phyloP scores from a whole-genome alignment of 1,284 basidiomycete genomes.

The Ceratobasidium sp. region DNA sequence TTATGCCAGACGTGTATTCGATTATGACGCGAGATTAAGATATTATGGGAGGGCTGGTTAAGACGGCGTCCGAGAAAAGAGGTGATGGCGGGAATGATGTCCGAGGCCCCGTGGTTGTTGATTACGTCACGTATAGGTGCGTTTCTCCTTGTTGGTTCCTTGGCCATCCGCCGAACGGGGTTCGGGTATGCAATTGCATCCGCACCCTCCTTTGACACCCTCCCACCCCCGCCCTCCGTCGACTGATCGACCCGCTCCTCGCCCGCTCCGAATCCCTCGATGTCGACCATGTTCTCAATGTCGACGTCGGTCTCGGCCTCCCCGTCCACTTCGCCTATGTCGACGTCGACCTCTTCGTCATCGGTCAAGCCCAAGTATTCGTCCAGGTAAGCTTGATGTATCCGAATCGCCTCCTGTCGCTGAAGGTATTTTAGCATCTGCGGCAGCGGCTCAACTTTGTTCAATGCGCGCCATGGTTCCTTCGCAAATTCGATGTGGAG shows the following conservation, averaged over 20 bases:
- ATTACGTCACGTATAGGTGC: background rate
- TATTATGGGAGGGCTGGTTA: background rate
- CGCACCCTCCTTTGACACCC: background rate
- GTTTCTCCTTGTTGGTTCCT: background rate
- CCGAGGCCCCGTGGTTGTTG: background rate
- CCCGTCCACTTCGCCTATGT: background rate
- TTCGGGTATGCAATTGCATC: background rate
- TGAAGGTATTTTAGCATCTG: slow-evolving; percentile 14
- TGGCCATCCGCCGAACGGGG: background rate
- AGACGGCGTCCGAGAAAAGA: background rate
- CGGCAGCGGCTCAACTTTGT: background rate
- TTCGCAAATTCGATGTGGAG: slow-evolving; percentile 29
- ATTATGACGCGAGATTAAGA: background rate
- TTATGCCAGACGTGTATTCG: slow-evolving; percentile 6
- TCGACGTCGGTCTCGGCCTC: background rate
- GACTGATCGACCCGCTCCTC: background rate
- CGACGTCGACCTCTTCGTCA: background rate
- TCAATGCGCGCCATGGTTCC: slow-evolving; percentile 5
- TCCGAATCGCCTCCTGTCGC: slow-evolving; percentile 1
- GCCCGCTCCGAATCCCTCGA: background rate
- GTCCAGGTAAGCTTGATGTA: slow-evolving; percentile 5
- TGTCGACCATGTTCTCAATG: background rate
- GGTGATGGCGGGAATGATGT: background rate
- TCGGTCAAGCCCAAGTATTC: background rate
- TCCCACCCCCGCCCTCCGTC: background rate